Evolutionary conservation across 345 rosid species (phyloP).

Genomic region (Arabidopsis arenosa): DNA sequence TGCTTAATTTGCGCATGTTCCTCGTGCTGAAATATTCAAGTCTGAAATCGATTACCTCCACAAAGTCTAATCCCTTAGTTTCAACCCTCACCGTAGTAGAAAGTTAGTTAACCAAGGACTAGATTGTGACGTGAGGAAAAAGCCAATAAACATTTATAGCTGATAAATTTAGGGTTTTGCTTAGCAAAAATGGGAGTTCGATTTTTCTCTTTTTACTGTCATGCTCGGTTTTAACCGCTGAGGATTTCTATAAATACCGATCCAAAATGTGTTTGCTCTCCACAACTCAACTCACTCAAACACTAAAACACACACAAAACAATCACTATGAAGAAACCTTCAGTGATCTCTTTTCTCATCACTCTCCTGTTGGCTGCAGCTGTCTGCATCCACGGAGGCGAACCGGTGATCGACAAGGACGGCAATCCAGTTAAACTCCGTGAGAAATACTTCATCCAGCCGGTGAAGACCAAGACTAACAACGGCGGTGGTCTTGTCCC

Average conservation of each 20-base stretch:
- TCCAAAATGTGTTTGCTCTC: not conserved
- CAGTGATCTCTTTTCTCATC: not conserved
- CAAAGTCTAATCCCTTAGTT: not conserved
- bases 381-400: not conserved
- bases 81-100: no score
- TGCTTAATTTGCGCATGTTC: constrained; percentile 2
- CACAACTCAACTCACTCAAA: constrained; percentile 8
- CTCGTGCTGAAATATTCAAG: constrained; percentile 17
- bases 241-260: not conserved
- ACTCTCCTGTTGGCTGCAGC: constrained; percentile 7
- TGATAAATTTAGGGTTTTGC: not conserved
- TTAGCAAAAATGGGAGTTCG: not conserved
- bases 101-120: not conserved
- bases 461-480: not conserved
- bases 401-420: not conserved
- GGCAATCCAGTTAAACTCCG: no score
- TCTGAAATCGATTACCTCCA: not conserved
- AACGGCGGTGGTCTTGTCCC: constrained; percentile 27
- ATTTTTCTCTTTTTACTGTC: not conserved
- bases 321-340: constrained; percentile 7
- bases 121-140: not conserved
- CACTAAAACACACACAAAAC: not conserved
- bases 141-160: not conserved
- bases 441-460: constrained; percentile 27
- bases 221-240: not conserved